These are phyloP conservation scores for Ogataea ganodermae DNA, from an alignment of 805 yeast genomes.

Conservation along the genomic window DNA sequence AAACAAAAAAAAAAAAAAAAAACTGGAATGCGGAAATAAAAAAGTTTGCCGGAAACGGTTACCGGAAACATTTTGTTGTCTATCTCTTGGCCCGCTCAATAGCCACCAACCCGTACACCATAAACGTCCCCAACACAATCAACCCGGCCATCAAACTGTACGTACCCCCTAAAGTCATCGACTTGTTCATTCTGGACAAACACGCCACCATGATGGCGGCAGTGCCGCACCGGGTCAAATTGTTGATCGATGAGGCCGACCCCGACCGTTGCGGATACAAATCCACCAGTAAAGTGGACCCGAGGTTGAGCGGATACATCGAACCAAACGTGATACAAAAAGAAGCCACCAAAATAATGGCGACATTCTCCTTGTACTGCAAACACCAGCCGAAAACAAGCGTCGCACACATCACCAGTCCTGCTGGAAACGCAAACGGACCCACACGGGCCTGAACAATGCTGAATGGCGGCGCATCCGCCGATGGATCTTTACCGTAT, in stretches of 20 bases:
- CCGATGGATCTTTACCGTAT: conserved; percentile 24
- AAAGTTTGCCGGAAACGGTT: background rate
- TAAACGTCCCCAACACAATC: conserved; percentile 12
- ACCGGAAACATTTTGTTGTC: background rate
- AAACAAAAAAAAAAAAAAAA: background rate
- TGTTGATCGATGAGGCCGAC: conserved; percentile 71
- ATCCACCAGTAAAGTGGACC: conserved; percentile 74
- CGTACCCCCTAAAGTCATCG: conserved; percentile 72
- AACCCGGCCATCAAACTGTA: conserved; percentile 70
- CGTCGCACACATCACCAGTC: conserved; percentile 39
- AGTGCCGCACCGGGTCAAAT: conserved; percentile 69
- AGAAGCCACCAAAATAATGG: conserved; percentile 59
- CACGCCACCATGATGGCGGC: conserved; percentile 74
- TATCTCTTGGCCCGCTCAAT: background rate
- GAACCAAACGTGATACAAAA: conserved; percentile 60
- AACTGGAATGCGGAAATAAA: background rate
- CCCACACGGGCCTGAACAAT: conserved; percentile 56
- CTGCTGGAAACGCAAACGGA: conserved; percentile 45
- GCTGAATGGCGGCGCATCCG: conserved; percentile 45
- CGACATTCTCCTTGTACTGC: conserved; percentile 45
- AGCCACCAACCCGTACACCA: conserved; percentile 20
- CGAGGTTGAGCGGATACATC: conserved; percentile 56
- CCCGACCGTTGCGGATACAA: conserved; percentile 70
- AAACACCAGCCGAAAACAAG: conserved; percentile 77
- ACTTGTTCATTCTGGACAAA: conserved; percentile 56